Evolutionary conservation across 768 basidiomycete genomes (phyloP), one percentile per base, ranked within the genome.

Genomic region (Krasilnikovozyma curviuscula): DNA sequence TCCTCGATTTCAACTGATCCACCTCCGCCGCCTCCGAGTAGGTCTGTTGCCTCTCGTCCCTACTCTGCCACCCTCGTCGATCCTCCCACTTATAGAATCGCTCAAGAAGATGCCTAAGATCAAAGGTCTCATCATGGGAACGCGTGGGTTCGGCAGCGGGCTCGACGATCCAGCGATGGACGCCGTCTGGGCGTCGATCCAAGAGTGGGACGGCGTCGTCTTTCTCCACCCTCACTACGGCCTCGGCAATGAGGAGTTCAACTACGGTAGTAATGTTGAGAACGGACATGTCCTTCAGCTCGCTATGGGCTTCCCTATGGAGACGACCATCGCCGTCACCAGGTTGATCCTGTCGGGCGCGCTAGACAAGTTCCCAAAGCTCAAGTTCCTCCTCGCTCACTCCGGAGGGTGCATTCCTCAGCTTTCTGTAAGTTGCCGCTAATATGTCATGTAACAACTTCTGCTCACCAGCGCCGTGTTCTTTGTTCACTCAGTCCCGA

Each of bases 271-370:
- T 33, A 40, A 48, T 32, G 39, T 48, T 51, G 72, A 77, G 34
- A 86, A 88, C 55, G 85, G 85, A 0, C 85, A 88, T 54, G 85
- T 85, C 32, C 73, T 89, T 25, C 40, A 46, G 12, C 72, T 88
- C 44, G 81, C 83, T 0, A 70, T 85, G 14, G 84, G 85, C 1
- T 88, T 89, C 64, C 84, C 84, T 3, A 79, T 88, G 57, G 85
- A 88, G 66, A 88, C 84, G 16, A 85, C 85, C 4, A 77, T 76
- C 40, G 81, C 83, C 3, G 73, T 75, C 27, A 78, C 84, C 7
- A 75, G 83, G 31, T 67, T 88, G 35, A 83, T 88, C 57, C 72
- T 86, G 41, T 71, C 81, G 10, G 84, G 85, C 1, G 73, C 78
- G 18, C 68, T 85, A 55, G 84, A 89, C 61, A 76, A 79, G 19